Conservation (phyloP, 768 basidiomycete genomes). For the Crepidotus variabilis region DNA sequence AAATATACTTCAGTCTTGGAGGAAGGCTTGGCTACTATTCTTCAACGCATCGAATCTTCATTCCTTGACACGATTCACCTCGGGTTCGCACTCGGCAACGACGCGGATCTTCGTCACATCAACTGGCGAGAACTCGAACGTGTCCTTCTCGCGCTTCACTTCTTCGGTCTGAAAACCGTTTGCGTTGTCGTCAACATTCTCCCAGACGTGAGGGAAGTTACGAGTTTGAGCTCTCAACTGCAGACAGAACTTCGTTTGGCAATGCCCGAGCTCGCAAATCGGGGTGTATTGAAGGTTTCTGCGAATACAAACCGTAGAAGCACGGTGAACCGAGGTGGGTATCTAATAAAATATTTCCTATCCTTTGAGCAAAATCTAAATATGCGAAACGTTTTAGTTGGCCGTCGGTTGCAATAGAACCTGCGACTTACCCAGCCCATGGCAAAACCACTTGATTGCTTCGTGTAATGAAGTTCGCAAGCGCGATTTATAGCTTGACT, state of each 20-base stretch:
- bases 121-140: slow-evolving; percentile 19
- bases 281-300: not conserved
- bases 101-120: slow-evolving; percentile 4
- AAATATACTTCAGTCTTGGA: slow-evolving; percentile 4
- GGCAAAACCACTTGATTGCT: too few species aligned
- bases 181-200: slow-evolving; percentile 8
- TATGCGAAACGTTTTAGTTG: too few species aligned
- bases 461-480: too few species aligned
- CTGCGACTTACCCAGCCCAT: too few species aligned
- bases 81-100: slow-evolving; percentile 4
- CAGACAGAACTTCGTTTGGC: not conserved
- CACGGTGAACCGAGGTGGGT: not conserved
- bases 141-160: slow-evolving; percentile 16
- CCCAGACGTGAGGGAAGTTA: not conserved
- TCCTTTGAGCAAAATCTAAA: too few species aligned
- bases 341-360: not conserved
- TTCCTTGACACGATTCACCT: slow-evolving; percentile 19
- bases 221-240: not conserved
- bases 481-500: too few species aligned
- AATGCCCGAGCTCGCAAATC: not conserved
- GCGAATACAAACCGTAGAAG: not conserved
- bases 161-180: slow-evolving; percentile 19
- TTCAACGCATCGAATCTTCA: slow-evolving; percentile 21
- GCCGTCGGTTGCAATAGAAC: too few species aligned
- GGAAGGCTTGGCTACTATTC: slow-evolving; percentile 11